These are phyloP conservation scores for Colletotrichum agaves DNA, from an alignment of 2,329 filamentous ascomycete genomes.

Conservation along the genomic window DNA sequence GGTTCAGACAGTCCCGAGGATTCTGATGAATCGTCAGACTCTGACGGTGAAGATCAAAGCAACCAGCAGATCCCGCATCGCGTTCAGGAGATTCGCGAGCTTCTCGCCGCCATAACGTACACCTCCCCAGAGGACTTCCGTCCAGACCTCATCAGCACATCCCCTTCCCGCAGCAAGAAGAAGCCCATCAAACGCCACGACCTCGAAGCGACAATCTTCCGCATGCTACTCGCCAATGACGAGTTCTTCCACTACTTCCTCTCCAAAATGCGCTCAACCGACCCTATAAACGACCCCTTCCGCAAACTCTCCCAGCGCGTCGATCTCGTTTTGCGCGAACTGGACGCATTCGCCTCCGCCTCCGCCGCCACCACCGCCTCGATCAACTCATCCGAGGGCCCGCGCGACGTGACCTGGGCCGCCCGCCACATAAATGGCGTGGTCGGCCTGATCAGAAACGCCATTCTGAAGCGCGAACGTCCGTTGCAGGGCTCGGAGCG, in stretches of 20 bases:
- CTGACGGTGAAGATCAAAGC: slow-evolving; percentile 40
- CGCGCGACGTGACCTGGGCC: slow-evolving; percentile 59
- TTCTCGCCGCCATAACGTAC: slow-evolving; percentile 56
- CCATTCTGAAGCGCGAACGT: slow-evolving; percentile 51
- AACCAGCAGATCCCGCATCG: slow-evolving; percentile 48
- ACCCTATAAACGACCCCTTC: slow-evolving; percentile 59
- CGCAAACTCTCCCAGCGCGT: slow-evolving; percentile 60
- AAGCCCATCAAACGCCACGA: slow-evolving; percentile 56
- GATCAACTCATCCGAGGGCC: slow-evolving; percentile 43
- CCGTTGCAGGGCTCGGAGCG: slow-evolving; percentile 53
- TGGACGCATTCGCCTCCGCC: slow-evolving; percentile 51
- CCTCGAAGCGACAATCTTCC: slow-evolving; percentile 62
- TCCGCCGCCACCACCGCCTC: background rate
- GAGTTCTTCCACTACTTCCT: slow-evolving; percentile 66
- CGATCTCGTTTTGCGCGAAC: slow-evolving; percentile 56
- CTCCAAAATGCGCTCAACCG: slow-evolving; percentile 55
- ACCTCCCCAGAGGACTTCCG: slow-evolving; percentile 53
- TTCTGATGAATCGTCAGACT: slow-evolving; percentile 43
- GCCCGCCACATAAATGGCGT: slow-evolving; percentile 57
- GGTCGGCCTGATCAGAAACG: slow-evolving; percentile 54
- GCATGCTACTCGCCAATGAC: slow-evolving; percentile 64
- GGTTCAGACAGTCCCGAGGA: slow-evolving; percentile 38
- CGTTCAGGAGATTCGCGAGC: slow-evolving; percentile 61
- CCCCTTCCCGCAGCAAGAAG: slow-evolving; percentile 40
- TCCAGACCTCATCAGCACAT: slow-evolving; percentile 55